Conservation (phyloP, 2,329 filamentous ascomycete genomes). For the Fusarium penzigii region DNA sequence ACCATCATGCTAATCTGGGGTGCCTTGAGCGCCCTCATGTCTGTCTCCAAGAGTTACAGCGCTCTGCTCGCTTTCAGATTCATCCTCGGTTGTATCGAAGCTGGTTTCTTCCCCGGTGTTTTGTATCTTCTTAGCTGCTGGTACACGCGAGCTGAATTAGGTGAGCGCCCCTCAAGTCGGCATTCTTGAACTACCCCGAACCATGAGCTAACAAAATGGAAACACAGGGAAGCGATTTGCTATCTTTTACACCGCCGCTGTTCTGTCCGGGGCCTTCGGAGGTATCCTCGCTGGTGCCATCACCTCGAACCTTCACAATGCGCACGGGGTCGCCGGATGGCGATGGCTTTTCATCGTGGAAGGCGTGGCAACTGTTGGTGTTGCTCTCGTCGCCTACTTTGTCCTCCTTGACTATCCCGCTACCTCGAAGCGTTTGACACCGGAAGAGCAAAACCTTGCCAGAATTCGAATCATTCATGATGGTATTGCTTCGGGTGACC, state of each 20-base stretch:
- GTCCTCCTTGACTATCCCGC: slow-evolving; percentile 15
- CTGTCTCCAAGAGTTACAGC: slow-evolving; percentile 45
- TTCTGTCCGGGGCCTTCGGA: slow-evolving; percentile 12
- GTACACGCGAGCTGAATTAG: slow-evolving; percentile 45
- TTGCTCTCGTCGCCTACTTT: slow-evolving; percentile 6
- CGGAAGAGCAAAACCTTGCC: slow-evolving; percentile 6
- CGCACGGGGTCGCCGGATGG: slow-evolving; percentile 13
- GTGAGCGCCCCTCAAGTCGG: background rate
- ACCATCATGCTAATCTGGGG: slow-evolving; percentile 50
- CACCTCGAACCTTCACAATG: slow-evolving; percentile 10
- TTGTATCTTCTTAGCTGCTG: slow-evolving; percentile 55
- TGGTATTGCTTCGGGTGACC: background rate
- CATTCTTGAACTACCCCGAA: too few species aligned
- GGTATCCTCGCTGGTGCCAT: slow-evolving; percentile 19
- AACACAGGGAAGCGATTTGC: slow-evolving; percentile 15
- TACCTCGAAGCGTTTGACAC: slow-evolving; percentile 4
- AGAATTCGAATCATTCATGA: slow-evolving; percentile 10
- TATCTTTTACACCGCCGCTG: slow-evolving; percentile 18
- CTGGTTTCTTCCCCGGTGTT: slow-evolving; percentile 54
- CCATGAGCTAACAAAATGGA: too few species aligned
- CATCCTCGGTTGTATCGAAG: slow-evolving; percentile 51
- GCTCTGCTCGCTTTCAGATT: slow-evolving; percentile 48
- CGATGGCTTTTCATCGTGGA: slow-evolving; percentile 17
- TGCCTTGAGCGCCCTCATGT: slow-evolving; percentile 45
- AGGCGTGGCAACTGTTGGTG: slow-evolving; percentile 8